Percentiles rank a stretch among this genome's conserved stretches.
Evolutionary conservation across 2,329 filamentous ascomycete genomes (phyloP).

Genomic region (Colletotrichum shisoi): DNA sequence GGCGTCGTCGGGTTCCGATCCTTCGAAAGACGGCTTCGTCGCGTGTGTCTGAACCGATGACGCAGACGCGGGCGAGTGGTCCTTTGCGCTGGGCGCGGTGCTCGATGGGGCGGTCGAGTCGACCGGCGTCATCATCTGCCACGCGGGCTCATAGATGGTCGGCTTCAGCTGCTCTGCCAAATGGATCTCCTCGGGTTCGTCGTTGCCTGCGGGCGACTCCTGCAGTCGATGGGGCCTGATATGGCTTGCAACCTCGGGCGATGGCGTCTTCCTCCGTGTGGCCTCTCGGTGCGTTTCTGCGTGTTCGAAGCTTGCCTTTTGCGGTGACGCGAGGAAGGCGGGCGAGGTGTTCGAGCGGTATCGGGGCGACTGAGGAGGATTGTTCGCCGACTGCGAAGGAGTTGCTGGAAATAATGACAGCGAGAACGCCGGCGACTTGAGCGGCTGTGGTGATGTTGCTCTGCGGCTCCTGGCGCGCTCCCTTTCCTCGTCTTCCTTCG

Average conservation of each 20-base stretch:
- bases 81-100: constrained; percentile 44
- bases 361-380: constrained; percentile 50
- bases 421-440: constrained; percentile 41
- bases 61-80: constrained; percentile 46
- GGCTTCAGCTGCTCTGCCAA: constrained; percentile 48
- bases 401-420: constrained; percentile 57
- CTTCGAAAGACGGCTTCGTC: constrained; percentile 50
- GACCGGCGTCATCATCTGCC: constrained; percentile 58
- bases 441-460: constrained; percentile 59
- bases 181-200: constrained; percentile 42
- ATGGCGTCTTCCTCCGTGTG: constrained; percentile 12
- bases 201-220: constrained; percentile 49
- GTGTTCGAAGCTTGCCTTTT: constrained; percentile 47
- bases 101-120: constrained; percentile 41
- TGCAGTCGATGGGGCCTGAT: not conserved
- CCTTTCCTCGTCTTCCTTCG: constrained; percentile 50
- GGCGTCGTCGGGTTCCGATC: constrained; percentile 49
- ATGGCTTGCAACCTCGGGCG: constrained; percentile 2
- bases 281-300: constrained; percentile 14
- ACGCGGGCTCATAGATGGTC: constrained; percentile 53
- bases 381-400: constrained; percentile 40
- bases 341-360: constrained; percentile 65
- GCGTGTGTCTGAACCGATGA: constrained; percentile 49
- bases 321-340: constrained; percentile 57
- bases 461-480: constrained; percentile 50